A percentile compares a stretch with the other conserved stretches of the same genome.
These are phyloP conservation scores for Garcia nutans DNA, from an alignment of 345 rosid species.

Conservation along the genomic window DNA sequence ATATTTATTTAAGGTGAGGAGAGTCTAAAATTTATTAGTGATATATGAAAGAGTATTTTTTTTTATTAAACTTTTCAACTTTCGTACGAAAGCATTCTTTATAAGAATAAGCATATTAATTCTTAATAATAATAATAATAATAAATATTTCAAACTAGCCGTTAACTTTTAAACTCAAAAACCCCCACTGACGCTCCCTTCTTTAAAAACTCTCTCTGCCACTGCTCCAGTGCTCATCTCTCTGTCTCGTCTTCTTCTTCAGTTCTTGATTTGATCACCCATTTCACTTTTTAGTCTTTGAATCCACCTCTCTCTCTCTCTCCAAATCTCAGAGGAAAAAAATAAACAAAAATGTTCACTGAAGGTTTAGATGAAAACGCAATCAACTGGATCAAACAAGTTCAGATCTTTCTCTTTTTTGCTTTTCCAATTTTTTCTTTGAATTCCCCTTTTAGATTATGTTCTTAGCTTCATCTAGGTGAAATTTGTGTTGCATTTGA, in stretches of 20 bases:
- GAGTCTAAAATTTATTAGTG: no score
- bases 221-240: background rate
- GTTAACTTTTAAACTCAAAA: slow-evolving; percentile 36
- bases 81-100: no score
- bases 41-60: no score
- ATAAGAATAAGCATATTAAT: no score
- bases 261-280: background rate
- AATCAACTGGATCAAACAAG: slow-evolving; percentile 80
- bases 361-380: slow-evolving; percentile 65
- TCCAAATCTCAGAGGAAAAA: background rate
- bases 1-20: no score
- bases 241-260: background rate
- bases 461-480: background rate
- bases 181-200: slow-evolving; percentile 23
- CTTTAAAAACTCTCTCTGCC: slow-evolving; percentile 2
- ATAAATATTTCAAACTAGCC: slow-evolving; percentile 56
- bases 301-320: slow-evolving; percentile 1
- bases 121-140: background rate
- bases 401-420: slow-evolving; percentile 11
- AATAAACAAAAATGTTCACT: slow-evolving; percentile 45
- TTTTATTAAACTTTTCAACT: no score
- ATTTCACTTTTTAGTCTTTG: slow-evolving; percentile 1
- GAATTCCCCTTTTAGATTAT: background rate
- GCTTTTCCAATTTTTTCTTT: background rate
- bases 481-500: background rate